These are phyloP conservation scores for Gliomastix tumulicola DNA, from an alignment of 2,329 filamentous ascomycete genomes.

Conservation along the genomic window DNA sequence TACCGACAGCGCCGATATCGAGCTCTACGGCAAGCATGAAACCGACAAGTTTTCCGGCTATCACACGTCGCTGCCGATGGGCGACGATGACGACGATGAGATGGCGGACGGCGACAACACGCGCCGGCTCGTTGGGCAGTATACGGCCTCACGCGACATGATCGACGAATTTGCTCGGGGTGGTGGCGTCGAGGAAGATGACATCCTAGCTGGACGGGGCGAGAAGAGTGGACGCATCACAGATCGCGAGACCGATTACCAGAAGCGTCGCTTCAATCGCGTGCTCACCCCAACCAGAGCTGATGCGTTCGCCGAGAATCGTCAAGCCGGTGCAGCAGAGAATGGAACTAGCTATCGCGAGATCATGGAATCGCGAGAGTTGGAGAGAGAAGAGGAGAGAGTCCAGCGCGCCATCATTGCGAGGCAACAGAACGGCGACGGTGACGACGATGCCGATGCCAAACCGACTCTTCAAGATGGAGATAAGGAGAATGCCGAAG, in stretches of 20 bases:
- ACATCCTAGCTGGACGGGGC: conserved; percentile 71
- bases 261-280: conserved; percentile 89
- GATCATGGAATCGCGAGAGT: conserved; percentile 81
- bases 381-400: conserved; percentile 90
- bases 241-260: conserved; percentile 94
- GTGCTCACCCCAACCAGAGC: conserved; percentile 78
- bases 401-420: conserved; percentile 75
- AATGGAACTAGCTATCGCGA: conserved; percentile 82
- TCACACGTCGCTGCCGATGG: conserved; percentile 77
- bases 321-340: conserved; percentile 57
- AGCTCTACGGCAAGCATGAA: conserved; percentile 75
- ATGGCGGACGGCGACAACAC: conserved; percentile 69
- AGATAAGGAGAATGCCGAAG: conserved; percentile 68
- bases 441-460: conserved; percentile 55
- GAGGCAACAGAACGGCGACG: conserved; percentile 57
- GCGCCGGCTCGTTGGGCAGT: conserved; percentile 82
- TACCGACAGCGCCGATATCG: conserved; percentile 81
- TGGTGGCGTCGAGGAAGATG: conserved; percentile 82
- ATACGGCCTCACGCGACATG: conserved; percentile 85
- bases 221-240: conserved; percentile 88
- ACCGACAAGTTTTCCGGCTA: conserved; percentile 83
- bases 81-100: conserved; percentile 71
- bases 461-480: conserved; percentile 67
- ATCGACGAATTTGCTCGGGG: conserved; percentile 91
- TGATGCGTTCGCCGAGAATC: conserved; percentile 76